Percentiles rank a stretch among this genome's conserved stretches.
Conservation (phyloP, 306 rosid genomes). For the Spatholobus suberectus region DNA sequence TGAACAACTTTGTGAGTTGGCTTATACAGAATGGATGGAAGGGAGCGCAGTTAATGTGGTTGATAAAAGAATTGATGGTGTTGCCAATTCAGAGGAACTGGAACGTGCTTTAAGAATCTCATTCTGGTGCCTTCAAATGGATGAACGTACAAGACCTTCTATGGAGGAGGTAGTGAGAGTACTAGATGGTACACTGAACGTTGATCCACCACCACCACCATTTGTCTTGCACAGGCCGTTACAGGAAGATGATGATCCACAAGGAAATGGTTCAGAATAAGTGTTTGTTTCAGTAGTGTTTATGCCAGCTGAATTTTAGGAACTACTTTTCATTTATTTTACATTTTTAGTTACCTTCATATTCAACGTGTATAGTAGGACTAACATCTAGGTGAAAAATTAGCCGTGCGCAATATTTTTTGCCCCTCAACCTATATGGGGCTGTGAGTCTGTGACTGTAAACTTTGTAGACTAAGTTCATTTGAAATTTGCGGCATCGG, state of each 20-base stretch:
- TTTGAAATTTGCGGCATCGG: constrained; percentile 30
- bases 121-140: constrained; percentile 82
- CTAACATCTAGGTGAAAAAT: constrained; percentile 57
- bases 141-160: constrained; percentile 66
- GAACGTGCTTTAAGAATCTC: constrained; percentile 71
- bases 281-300: constrained; percentile 34
- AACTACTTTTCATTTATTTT: background rate
- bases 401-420: constrained; percentile 14
- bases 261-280: constrained; percentile 46
- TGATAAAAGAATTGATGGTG: constrained; percentile 62
- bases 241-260: constrained; percentile 46
- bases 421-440: background rate
- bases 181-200: constrained; percentile 69
- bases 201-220: constrained; percentile 80
- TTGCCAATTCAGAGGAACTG: constrained; percentile 52
- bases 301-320: constrained; percentile 39
- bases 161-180: constrained; percentile 86
- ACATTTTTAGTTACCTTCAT: constrained; percentile 17
- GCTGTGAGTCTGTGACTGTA: constrained; percentile 35
- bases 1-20: constrained; percentile 59
- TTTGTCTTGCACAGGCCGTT: constrained; percentile 40
- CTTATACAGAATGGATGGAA: constrained; percentile 69
- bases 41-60: constrained; percentile 55
- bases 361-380: constrained; percentile 60
- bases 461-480: constrained; percentile 32